Evolutionary conservation across 352 stramenopile species (phyloP), one percentile per base, ranked within the genome.

Genomic region (Globisporangium iwayamae): DNA sequence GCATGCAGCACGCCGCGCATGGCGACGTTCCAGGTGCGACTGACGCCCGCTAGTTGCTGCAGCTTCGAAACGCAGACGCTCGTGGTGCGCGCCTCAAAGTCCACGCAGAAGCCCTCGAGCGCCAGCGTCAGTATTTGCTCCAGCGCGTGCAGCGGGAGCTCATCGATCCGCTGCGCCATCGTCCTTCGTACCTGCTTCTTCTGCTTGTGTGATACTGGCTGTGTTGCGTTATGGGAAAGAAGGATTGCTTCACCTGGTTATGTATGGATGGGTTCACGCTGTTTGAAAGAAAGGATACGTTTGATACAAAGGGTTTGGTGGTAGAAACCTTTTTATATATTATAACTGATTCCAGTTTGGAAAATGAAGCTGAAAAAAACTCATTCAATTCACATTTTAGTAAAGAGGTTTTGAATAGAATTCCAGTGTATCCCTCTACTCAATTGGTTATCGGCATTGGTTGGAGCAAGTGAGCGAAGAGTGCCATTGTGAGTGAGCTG

Each of bases 11-110:
- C 62, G 6, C 32, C 18, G 8, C 6, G 16, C 62, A 67, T 67
- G 8, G 52, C 62, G 10, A 36, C 46, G 43, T 34, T 22, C 62
- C 62, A 67, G 6, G 52, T 6, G 3, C 43, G 39, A 54, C 43
- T 62, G 14, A 67, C 62, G 18, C 32, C 50, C 39, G 62, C 62
- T 30, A 67, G 62, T 5, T 50, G 54, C 54, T 67, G 62, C 45
- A 55, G 61, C 14, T n/a, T n/a, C 7, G 25, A n/a, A 14, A 16
- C 41, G n/a, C 45, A 47, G 38, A 55, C 34, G 30, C 41, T 47
- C 20, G 52, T 60, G 9, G 48, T 46, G 39, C 52, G 22, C 22
- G 52, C 54, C 11, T 25, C 18, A 11, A 36, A 0, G 32, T 56
- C 52, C 14, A 57, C 25, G 36, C 43, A 62, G 22, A 56, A 62